phyloP scores from a whole-genome alignment of 73 alveolate genomes.

The Tetrahymena borealis region DNA sequence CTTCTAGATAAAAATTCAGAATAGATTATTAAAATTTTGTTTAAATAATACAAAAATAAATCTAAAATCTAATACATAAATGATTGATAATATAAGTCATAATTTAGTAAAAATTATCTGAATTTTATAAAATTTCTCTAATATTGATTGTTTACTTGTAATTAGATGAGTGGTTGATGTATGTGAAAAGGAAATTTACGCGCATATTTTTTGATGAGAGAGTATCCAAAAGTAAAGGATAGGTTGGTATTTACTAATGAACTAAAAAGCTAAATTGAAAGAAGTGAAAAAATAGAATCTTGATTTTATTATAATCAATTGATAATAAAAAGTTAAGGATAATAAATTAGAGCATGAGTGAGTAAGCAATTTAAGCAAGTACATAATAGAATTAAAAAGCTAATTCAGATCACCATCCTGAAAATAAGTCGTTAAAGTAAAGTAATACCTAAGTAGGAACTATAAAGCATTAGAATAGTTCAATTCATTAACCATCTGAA shows the following conservation, averaged over 20 bases:
- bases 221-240: not conserved
- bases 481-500: not conserved
- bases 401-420: not conserved
- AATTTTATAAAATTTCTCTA: too few relatives aligned
- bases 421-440: not conserved
- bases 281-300: not conserved
- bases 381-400: not conserved
- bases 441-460: not conserved
- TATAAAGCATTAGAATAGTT: not conserved
- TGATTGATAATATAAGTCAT: too few relatives aligned
- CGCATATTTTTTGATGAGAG: not conserved
- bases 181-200: not conserved
- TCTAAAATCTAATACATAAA: too few relatives aligned
- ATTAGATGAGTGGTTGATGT: too few relatives aligned
- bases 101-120: too few relatives aligned
- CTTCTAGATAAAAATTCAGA: too few relatives aligned
- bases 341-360: not conserved
- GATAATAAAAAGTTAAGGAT: not conserved
- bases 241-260: too few relatives aligned
- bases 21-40: too few relatives aligned
- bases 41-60: too few relatives aligned
- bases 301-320: not conserved
- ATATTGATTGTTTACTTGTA: too few relatives aligned
- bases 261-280: not conserved
- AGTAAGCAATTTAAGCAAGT: not conserved